A percentile compares a stretch with the other conserved stretches of the same genome.
phyloP scores from a whole-genome alignment of 2,329 filamentous ascomycete species.

The Neofusicoccum ribis region DNA sequence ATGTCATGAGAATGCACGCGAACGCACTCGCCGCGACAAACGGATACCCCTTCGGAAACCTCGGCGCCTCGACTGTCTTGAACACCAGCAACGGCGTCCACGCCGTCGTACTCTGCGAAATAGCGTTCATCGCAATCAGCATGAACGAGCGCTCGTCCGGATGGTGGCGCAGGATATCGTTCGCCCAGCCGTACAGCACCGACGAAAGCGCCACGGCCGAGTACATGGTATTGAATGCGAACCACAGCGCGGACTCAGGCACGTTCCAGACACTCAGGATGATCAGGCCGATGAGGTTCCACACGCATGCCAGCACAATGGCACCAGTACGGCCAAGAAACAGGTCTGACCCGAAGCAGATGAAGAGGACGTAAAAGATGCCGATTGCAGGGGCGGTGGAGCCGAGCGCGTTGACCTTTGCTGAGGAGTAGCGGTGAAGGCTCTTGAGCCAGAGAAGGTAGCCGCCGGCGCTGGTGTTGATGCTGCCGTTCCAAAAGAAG shows the following conservation, averaged over 20 bases:
- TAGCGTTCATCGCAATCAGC: conserved; percentile 53
- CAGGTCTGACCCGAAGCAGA: conserved; percentile 58
- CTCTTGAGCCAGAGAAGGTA: conserved; percentile 62
- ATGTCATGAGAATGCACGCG: conserved; percentile 34
- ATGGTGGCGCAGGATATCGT: conserved; percentile 49
- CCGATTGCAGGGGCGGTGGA: conserved; percentile 56
- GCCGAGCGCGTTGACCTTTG: conserved; percentile 54
- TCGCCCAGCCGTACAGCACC: conserved; percentile 59
- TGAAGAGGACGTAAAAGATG: conserved; percentile 57
- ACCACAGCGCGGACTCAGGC: conserved; percentile 56
- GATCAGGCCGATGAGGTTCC: conserved; percentile 56
- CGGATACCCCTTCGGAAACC: conserved; percentile 46
- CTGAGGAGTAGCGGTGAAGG: conserved; percentile 48
- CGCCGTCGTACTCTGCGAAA: conserved; percentile 57
- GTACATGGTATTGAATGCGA: conserved; percentile 54
- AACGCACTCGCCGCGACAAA: conserved; percentile 44
- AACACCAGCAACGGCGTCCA: conserved; percentile 59
- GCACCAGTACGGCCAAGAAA: conserved; percentile 55
- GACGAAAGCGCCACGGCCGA: conserved; percentile 54
- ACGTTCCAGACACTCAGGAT: conserved; percentile 59
- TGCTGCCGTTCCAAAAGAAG: conserved; percentile 59
- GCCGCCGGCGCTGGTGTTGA: conserved; percentile 47
- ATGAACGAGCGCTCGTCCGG: conserved; percentile 52
- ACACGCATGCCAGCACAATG: conserved; percentile 52
- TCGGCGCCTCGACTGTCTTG: conserved; percentile 46